Evolutionary conservation across 441 rosid species (phyloP), one percentile per base, ranked within the genome.

Genomic region (Heliophila coronopifolia): DNA sequence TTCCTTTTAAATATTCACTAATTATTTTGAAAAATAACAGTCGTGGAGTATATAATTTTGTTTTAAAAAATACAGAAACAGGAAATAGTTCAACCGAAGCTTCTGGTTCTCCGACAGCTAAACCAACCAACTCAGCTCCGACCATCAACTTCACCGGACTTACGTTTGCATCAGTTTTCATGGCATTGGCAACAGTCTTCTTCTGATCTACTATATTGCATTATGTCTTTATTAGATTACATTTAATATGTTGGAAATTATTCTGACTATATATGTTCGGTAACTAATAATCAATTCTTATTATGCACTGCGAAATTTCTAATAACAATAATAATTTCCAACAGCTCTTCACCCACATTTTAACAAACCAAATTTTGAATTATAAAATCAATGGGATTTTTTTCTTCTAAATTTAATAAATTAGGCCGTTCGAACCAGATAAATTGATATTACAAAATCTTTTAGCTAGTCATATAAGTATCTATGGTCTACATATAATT

Each of bases 71-170:
- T 28, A 11, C 6, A 31, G 4, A n/a, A 64, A 34, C 41, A 56
- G 63, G 41, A 57, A 57, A 19, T 14, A 34, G 24, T 23, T 48
- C 68, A 3, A 40, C 62, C 34, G 58, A 41, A 49, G 52, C 5
- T 49, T 27, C 69, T 20, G 16, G 48, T 22, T 2, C 58, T 9
- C 15, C 69, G 5, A 57, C 43, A 36, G 59, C 48, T 36, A 64
- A 42, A 15, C 0, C 69, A 43, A 11, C 63, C 6, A 36, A 7
- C 54, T 57, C 69, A 31, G 63, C 58, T 34, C 69, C 53, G 48
- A 24, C 36, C 25, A 57, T 28, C 24, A 35, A 27, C 43, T 20
- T 64, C 35, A 30, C 41, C 5, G 49, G 59, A 36, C 20, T 57
- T 43, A 50, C 54, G 42, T 50, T 64, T 8, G 58, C 42, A 38